phyloP scores from a whole-genome alignment of 805 yeast genomes.

The Candida sakaeoensis region DNA sequence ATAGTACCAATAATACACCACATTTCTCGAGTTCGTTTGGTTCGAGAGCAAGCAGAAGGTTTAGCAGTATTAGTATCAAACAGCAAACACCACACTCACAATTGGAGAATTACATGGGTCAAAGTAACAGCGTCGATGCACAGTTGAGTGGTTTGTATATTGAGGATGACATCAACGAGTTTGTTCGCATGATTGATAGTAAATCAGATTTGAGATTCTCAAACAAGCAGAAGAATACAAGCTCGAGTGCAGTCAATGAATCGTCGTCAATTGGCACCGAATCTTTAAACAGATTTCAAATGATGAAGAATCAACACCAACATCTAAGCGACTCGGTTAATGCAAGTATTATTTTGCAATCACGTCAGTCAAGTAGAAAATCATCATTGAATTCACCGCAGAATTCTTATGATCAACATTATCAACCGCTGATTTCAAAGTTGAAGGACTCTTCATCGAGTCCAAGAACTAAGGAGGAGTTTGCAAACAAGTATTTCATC shows the following conservation, averaged over 20 bases:
- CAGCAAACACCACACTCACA: constrained; percentile 19
- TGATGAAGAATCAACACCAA: constrained; percentile 50
- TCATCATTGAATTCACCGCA: constrained; percentile 23
- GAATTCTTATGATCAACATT: constrained; percentile 7
- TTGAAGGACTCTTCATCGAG: constrained; percentile 18
- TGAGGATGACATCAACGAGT: constrained; percentile 64
- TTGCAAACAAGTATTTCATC: not conserved
- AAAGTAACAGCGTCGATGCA: constrained; percentile 17
- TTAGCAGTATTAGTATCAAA: constrained; percentile 30
- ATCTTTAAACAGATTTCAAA: constrained; percentile 49
- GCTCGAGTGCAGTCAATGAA: constrained; percentile 10
- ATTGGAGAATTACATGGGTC: constrained; percentile 11
- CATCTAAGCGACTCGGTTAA: constrained; percentile 52
- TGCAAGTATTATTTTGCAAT: constrained; percentile 42
- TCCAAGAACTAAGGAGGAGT: constrained; percentile 7
- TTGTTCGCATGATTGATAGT: constrained; percentile 67
- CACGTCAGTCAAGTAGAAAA: constrained; percentile 25
- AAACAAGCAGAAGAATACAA: constrained; percentile 5
- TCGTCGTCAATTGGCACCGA: constrained; percentile 23
- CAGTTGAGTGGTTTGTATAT: constrained; percentile 41
- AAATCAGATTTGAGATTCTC: constrained; percentile 48
- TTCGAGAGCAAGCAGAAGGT: constrained; percentile 54
- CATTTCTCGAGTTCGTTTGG: constrained; percentile 73
- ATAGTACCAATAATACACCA: constrained; percentile 37
- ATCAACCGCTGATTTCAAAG: constrained; percentile 23